Conservation (phyloP, 2,329 filamentous ascomycete genomes). For the Colletotrichum zoysiae region DNA sequence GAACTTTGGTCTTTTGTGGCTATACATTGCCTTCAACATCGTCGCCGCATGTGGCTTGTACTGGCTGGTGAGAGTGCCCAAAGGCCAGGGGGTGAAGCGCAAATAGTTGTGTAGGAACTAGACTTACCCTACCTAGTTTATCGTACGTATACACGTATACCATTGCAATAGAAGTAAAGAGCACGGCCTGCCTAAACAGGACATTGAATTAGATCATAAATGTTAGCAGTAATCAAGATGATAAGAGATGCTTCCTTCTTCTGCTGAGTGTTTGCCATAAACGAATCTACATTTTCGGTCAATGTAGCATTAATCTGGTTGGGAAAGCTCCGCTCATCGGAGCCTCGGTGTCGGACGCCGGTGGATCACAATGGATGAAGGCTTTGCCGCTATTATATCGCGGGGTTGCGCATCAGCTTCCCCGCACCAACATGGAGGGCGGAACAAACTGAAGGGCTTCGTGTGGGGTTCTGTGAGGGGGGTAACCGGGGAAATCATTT, state of each 20-base stretch:
- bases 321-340: background rate
- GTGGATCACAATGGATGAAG: constrained; percentile 4
- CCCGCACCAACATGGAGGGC: background rate
- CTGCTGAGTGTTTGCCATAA: background rate
- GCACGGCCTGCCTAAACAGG: background rate
- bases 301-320: background rate
- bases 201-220: too few relatives aligned
- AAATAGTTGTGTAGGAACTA: background rate
- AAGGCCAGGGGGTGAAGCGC: constrained; percentile 29
- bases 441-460: background rate
- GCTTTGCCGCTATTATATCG: constrained; percentile 8
- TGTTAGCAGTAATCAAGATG: background rate
- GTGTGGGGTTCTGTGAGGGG: constrained; percentile 2
- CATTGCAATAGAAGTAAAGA: background rate
- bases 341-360: background rate
- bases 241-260: background rate
- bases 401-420: constrained; percentile 7
- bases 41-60: constrained; percentile 61
- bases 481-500: constrained; percentile 15
- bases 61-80: constrained; percentile 54
- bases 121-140: background rate
- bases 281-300: too few relatives aligned
- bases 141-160: background rate
- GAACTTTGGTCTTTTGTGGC: constrained; percentile 64
- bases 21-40: constrained; percentile 66